These are phyloP conservation scores for Daldinia decipiens DNA, from an alignment of 495 filamentous ascomycete species.

Conservation along the genomic window DNA sequence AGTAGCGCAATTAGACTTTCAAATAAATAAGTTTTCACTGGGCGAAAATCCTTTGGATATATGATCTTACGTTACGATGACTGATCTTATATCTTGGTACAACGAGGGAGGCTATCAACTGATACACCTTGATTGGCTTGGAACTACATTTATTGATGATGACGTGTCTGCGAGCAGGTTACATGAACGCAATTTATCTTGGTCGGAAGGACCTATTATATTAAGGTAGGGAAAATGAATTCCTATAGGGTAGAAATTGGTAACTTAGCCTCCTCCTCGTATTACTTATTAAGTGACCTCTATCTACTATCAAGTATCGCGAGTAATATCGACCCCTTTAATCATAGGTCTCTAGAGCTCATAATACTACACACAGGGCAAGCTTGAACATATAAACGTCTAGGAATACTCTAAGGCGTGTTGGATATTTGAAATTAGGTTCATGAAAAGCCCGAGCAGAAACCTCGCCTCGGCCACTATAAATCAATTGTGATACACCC, in stretches of 20 bases:
- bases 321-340: not conserved
- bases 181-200: not conserved
- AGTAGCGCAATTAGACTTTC: not conserved
- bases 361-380: not conserved
- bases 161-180: conserved; percentile 4
- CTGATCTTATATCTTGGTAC: not conserved
- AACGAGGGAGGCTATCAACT: not conserved
- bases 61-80: not conserved
- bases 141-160: not conserved
- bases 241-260: not conserved
- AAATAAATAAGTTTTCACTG: not conserved
- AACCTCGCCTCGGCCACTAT: not conserved
- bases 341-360: not conserved
- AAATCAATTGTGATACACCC: not conserved
- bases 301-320: not conserved
- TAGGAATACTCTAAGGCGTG: not conserved
- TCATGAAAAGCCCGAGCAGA: not conserved
- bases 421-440: not conserved
- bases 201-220: not conserved
- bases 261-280: not conserved
- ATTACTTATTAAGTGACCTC: not conserved
- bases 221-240: not conserved
- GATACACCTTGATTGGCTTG: not conserved
- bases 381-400: not conserved
- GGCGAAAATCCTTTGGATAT: not conserved